These are phyloP conservation scores for Lophiostoma macrostomum DNA, from an alignment of 495 filamentous ascomycete species.

Conservation along the genomic window DNA sequence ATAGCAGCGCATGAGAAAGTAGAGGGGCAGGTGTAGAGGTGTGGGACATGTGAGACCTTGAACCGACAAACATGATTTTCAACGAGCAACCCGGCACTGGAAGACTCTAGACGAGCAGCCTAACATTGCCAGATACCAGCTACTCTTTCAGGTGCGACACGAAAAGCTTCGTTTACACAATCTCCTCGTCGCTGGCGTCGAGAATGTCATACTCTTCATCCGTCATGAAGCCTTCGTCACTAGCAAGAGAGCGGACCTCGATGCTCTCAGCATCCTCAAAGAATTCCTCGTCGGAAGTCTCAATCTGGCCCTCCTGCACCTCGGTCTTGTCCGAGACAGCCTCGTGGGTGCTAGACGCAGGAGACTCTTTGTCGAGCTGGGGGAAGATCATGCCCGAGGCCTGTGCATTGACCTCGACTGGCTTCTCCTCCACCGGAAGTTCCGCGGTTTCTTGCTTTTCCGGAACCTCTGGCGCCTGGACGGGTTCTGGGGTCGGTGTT, in stretches of 20 bases:
- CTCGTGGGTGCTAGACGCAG: conserved; percentile 72
- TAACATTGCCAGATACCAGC: too few relatives aligned
- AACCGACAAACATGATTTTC: too few relatives aligned
- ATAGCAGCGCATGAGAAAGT: too few relatives aligned
- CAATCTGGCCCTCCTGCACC: conserved; percentile 12
- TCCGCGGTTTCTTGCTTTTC: conserved; percentile 28
- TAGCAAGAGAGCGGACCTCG: conserved; percentile 45
- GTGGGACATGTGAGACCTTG: too few relatives aligned
- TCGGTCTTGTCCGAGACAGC: conserved; percentile 37
- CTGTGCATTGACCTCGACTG: conserved; percentile 28
- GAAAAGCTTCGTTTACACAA: conserved; percentile 10
- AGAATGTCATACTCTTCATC: conserved; percentile 98
- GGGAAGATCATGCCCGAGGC: conserved; percentile 90
- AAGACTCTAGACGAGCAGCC: too few relatives aligned
- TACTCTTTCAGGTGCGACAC: too few relatives aligned
- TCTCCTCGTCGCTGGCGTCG: conserved; percentile 89
- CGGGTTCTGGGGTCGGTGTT: not conserved
- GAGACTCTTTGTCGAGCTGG: conserved; percentile 91
- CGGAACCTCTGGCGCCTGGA: conserved; percentile 3
- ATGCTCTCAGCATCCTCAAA: conserved; percentile 41
- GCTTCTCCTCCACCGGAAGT: conserved; percentile 21
- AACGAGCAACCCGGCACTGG: too few relatives aligned
- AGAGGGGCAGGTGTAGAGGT: too few relatives aligned
- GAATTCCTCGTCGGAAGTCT: conserved; percentile 23
- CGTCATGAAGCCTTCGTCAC: conserved; percentile 76